Evolutionary conservation across 1,284 basidiomycete species (phyloP), one percentile per base, ranked within the genome.

Genomic region (Cryptococcus jaspeensis): DNA sequence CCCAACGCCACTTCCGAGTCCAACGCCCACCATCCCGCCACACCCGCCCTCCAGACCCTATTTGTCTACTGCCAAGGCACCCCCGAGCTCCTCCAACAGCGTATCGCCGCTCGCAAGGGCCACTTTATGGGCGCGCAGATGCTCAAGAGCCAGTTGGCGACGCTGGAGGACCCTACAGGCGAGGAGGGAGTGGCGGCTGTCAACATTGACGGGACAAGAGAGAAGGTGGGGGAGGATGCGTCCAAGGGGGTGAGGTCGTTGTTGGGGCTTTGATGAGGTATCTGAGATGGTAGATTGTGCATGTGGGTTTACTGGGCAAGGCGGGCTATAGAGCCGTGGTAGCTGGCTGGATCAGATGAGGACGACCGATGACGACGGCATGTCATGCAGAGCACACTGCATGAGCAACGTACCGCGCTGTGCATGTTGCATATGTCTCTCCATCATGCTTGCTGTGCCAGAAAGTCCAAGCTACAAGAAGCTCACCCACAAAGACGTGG

Each of bases 121-220:
- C 94, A 98, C 76, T 96, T 91, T 65, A 92, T 97, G 88, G 92
- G 92, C 75, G 83, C 85, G 2, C 52, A 69, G 22, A 95, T 97
- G 93, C 80, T 98, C 61, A 87, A 88, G 52, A 88, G 87, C 61
- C 94, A 97, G 79, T 71, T 96, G 59, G 79, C 79, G 18, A 87
- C 89, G 37, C 73, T 98, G 57, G 89, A 97, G 77, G 82, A 82
- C 60, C 92, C 92, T 0, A 78, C 80, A 41, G 84, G 80, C 2
- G 90, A 92, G 72, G 77, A 81, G 2, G 86, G 84, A 0, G 87
- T 90, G 12, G 81, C 88, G 9, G 79, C 81, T 5, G 85, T 92
- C n/a, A 76, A 83, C 23, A 76, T 89, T 50, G 81, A 83, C 43
- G 80, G 79, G 53, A 67, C 77, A 7, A 85, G 82, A 43, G 84